These are phyloP conservation scores for Melampsora occidentalis DNA, from an alignment of 1,284 basidiomycete genomes.

Conservation along the genomic window DNA sequence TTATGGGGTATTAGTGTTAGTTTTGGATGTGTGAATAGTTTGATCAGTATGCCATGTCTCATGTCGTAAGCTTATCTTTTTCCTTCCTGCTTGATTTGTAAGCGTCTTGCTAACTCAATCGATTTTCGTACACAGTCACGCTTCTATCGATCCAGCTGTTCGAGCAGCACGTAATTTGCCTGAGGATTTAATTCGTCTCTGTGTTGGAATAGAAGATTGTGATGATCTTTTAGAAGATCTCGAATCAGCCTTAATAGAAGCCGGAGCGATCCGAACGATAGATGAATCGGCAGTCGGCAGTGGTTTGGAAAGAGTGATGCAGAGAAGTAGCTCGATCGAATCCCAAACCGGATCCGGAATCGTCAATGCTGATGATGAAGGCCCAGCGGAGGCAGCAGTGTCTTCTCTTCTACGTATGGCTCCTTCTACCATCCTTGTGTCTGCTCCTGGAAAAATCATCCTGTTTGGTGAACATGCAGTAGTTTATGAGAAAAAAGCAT, in stretches of 20 bases:
- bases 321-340: not conserved
- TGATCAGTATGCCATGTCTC: conserved; percentile 99
- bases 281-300: conserved; percentile 44
- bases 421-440: conserved; percentile 66
- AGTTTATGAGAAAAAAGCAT: conserved; percentile 91
- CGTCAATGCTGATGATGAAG: conserved; percentile 8
- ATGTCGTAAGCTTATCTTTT: conserved; percentile 77
- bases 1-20: conserved; percentile 97
- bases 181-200: conserved; percentile 95
- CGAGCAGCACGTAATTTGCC: conserved; percentile 90
- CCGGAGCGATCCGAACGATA: conserved; percentile 69
- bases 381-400: not conserved
- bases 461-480: conserved; percentile 99
- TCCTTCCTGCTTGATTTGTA: conserved; percentile 13
- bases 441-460: conserved; percentile 96
- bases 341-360: not conserved
- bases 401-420: not conserved
- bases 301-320: conserved; percentile 46
- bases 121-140: conserved; percentile 65
- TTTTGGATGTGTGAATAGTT: conserved; percentile 95
- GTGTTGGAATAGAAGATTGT: conserved; percentile 96
- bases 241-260: conserved; percentile 82
- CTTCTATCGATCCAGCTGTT: conserved; percentile 89
- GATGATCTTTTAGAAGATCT: conserved; percentile 91
- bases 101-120: not conserved